Percentiles rank a stretch among this genome's conserved stretches.
Conservation (phyloP, 1,139 yeast genomes). For the Keqinozyma sinolaborantium region DNA sequence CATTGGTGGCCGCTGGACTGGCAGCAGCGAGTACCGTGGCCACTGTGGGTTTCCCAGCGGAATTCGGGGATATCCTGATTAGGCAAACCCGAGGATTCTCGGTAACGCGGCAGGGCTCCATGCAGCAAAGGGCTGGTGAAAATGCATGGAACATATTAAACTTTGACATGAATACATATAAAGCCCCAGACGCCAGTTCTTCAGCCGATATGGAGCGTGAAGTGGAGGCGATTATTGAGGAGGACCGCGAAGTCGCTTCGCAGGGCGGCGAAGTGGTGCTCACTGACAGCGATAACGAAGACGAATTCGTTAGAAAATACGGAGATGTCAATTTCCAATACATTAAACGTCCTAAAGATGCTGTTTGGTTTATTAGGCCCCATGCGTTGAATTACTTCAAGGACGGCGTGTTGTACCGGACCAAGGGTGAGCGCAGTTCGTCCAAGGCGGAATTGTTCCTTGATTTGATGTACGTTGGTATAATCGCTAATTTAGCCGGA, state of each 20-base stretch:
- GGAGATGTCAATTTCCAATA: slow-evolving; percentile 50
- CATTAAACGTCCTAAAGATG: slow-evolving; percentile 40
- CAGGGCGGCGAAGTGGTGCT: slow-evolving; percentile 11
- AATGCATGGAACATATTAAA: no score
- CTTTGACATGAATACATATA: no score
- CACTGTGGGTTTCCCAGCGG: no score
- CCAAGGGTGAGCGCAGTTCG: slow-evolving; percentile 52
- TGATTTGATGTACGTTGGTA: slow-evolving; percentile 64
- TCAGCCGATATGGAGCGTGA: no score
- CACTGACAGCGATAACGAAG: slow-evolving; percentile 38
- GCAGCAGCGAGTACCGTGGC: no score
- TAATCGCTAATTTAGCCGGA: slow-evolving; percentile 58
- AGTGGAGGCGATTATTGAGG: no score
- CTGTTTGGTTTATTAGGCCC: slow-evolving; percentile 50
- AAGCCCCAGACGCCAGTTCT: no score
- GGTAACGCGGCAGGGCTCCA: no score
- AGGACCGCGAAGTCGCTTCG: slow-evolving; percentile 2
- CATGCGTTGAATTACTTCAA: slow-evolving; percentile 62
- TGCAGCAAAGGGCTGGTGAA: no score
- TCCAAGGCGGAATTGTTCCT: slow-evolving; percentile 56
- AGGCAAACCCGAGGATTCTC: no score
- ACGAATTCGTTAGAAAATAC: slow-evolving; percentile 45
- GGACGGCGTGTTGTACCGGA: slow-evolving; percentile 54
- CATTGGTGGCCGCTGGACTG: no score
- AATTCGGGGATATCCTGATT: no score